Evolutionary conservation across 2,329 filamentous ascomycete species (phyloP).

Genomic region (Plenodomus biglobosus): DNA sequence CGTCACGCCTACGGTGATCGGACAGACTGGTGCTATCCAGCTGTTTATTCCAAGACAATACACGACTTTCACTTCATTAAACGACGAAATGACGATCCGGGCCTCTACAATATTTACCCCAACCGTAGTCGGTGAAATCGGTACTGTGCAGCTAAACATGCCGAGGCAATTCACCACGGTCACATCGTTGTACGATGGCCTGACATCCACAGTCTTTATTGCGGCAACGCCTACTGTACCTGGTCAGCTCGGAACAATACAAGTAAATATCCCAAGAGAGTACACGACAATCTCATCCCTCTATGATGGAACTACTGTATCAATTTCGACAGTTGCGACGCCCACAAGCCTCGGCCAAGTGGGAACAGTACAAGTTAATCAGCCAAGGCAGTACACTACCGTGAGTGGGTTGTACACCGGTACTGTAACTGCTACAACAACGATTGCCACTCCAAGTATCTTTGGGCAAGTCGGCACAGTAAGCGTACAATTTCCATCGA

Average conservation of each 20-base stretch:
- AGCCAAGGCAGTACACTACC: not conserved
- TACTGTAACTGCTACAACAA: not conserved
- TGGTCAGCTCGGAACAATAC: not conserved
- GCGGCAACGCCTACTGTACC: not conserved
- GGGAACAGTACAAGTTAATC: not conserved
- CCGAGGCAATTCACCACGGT: not conserved
- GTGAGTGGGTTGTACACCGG: not conserved
- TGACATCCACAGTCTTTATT: not conserved
- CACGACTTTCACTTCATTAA: not conserved
- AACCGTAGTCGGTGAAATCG: not conserved
- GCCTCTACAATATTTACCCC: not conserved
- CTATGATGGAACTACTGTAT: not conserved
- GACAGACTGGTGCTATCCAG: not conserved
- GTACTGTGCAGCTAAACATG: not conserved
- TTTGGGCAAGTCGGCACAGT: not conserved
- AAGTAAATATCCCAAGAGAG: not conserved
- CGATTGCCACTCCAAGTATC: not conserved
- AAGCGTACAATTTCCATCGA: not conserved
- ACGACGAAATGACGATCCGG: not conserved
- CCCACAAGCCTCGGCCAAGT: not conserved
- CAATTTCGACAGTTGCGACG: not conserved
- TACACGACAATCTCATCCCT: not conserved
- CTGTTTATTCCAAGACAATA: not conserved
- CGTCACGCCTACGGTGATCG: not conserved
- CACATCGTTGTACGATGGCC: not conserved